Percentiles rank a stretch among this genome's conserved stretches.
phyloP scores from a whole-genome alignment of 768 basidiomycete species.

The Suillus decipiens region DNA sequence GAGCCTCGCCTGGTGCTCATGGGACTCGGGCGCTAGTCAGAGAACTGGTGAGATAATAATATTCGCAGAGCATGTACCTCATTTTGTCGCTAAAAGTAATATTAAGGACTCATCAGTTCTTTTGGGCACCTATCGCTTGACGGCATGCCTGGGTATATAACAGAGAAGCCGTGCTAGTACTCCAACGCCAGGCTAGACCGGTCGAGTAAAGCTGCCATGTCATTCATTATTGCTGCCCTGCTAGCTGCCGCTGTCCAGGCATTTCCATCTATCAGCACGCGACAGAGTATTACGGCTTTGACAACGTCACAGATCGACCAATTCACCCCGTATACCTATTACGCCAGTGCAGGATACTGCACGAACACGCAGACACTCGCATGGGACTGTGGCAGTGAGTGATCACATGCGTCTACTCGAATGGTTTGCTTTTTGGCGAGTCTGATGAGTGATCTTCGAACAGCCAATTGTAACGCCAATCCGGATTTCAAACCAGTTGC shows the following conservation, averaged over 20 bases:
- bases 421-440: not conserved
- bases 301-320: conserved; percentile 40
- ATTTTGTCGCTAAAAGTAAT: too few relatives aligned
- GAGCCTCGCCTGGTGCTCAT: too few relatives aligned
- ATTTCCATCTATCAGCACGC: conserved; percentile 29
- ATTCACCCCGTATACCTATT: conserved; percentile 51
- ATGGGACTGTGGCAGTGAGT: conserved; percentile 59
- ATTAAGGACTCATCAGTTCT: too few relatives aligned
- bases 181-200: not conserved
- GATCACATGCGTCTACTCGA: not conserved
- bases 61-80: too few relatives aligned
- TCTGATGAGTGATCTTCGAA: conserved; percentile 4
- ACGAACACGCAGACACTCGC: conserved; percentile 39
- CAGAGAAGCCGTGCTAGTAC: not conserved
- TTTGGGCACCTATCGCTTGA: not conserved
- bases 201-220: conserved; percentile 17
- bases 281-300: conserved; percentile 42
- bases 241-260: conserved; percentile 15
- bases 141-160: not conserved
- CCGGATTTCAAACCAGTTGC: conserved; percentile 48
- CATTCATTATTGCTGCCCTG: conserved; percentile 16
- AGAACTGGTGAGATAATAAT: too few relatives aligned
- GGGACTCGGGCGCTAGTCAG: too few relatives aligned
- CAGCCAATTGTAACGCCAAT: conserved; percentile 50
- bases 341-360: conserved; percentile 56